These are phyloP conservation scores for Dactylellina parvicollis DNA, from an alignment of 2,329 filamentous ascomycete genomes.

Conservation along the genomic window DNA sequence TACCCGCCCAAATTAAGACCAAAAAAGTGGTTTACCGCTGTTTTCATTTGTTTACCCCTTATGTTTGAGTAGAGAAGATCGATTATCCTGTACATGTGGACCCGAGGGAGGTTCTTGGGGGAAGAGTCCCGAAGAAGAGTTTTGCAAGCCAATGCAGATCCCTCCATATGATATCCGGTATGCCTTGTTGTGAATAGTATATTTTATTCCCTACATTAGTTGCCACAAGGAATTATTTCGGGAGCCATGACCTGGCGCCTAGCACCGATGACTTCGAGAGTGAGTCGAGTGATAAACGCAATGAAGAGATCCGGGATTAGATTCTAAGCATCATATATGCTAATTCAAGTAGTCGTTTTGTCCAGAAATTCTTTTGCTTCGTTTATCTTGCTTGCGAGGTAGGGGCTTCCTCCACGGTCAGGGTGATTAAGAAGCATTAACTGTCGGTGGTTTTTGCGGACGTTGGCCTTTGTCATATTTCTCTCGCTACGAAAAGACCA, in stretches of 20 bases:
- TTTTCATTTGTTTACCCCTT: not conserved
- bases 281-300: too few relatives aligned
- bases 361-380: conserved; percentile 97
- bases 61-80: not conserved
- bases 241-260: too few relatives aligned
- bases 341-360: conserved; percentile 67
- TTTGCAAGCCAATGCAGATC: not conserved
- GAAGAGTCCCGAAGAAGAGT: not conserved
- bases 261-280: too few relatives aligned
- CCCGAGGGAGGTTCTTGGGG: not conserved
- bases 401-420: conserved; percentile 94
- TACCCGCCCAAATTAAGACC: not conserved
- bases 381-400: conserved; percentile 96
- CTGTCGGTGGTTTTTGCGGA: conserved; percentile 93
- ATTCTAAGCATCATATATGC: not conserved
- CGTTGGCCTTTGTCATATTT: conserved; percentile 85
- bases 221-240: too few relatives aligned
- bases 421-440: conserved; percentile 98
- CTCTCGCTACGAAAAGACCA: conserved; percentile 73
- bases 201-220: too few relatives aligned
- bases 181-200: too few relatives aligned
- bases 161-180: not conserved
- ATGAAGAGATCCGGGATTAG: not conserved
- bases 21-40: too few relatives aligned
- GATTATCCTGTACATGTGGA: conserved; percentile 27